A percentile compares a stretch with the other conserved stretches of the same genome.
Conservation (phyloP, 139 green algal species). For the Coccomyxa sp. region DNA sequence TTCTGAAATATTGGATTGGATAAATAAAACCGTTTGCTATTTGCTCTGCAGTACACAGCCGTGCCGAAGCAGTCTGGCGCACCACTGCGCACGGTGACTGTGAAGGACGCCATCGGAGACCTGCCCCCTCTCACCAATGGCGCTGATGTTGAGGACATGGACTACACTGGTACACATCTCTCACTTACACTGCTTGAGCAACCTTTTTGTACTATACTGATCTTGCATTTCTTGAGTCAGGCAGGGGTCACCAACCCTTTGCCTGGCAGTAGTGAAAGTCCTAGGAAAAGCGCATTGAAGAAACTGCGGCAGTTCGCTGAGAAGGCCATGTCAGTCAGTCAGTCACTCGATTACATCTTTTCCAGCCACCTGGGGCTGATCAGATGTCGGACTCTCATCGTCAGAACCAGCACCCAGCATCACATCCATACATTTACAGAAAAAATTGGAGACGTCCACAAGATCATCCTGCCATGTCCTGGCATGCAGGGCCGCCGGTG, state of each 20-base stretch:
- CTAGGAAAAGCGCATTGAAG: too few relatives aligned
- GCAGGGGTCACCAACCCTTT: too few relatives aligned
- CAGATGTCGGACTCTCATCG: too few relatives aligned
- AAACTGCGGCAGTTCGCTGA: too few relatives aligned
- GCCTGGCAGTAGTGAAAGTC: too few relatives aligned
- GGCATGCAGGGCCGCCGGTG: slow-evolving; percentile 31
- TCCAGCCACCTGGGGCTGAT: too few relatives aligned
- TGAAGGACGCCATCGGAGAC: slow-evolving; percentile 89
- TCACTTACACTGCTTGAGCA: background rate
- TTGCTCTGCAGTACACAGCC: slow-evolving; percentile 49
- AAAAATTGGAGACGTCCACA: too few relatives aligned
- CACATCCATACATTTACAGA: too few relatives aligned
- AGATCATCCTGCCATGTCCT: too few relatives aligned
- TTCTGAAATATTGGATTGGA: background rate
- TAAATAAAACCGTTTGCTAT: background rate
- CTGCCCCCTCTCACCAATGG: slow-evolving; percentile 86
- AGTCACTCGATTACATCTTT: too few relatives aligned
- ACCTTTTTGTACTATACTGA: background rate
- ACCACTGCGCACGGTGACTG: slow-evolving; percentile 84
- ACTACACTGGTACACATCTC: slow-evolving; percentile 20
- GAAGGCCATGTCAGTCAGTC: too few relatives aligned
- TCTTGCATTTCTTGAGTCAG: background rate
- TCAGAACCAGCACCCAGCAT: too few relatives aligned
- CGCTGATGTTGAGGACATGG: slow-evolving; percentile 44
- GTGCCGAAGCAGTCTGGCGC: slow-evolving; percentile 65